Conservation (phyloP, 495 filamentous ascomycete species). For the Penicillium atrosanguineum region DNA sequence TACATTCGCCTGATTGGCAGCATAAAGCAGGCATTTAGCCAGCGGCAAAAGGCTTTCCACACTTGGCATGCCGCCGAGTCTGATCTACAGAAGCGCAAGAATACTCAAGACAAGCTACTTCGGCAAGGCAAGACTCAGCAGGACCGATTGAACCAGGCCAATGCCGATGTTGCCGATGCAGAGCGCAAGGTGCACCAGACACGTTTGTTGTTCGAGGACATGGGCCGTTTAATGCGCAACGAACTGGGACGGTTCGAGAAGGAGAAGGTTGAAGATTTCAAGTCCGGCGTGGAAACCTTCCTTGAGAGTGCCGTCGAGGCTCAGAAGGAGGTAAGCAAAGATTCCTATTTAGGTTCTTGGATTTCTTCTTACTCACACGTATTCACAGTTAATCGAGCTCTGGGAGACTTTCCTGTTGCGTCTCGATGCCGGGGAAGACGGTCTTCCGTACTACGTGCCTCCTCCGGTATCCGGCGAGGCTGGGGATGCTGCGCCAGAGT, state of each 20-base stretch:
- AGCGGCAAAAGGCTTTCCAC: slow-evolving; percentile 93
- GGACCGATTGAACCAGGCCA: slow-evolving; percentile 86
- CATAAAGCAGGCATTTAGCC: slow-evolving; percentile 85
- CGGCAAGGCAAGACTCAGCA: slow-evolving; percentile 92
- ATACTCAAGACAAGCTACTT: slow-evolving; percentile 85
- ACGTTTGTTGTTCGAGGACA: slow-evolving; percentile 89
- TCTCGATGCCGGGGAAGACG: slow-evolving; percentile 89
- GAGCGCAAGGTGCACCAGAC: slow-evolving; percentile 92
- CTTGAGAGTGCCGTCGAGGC: slow-evolving; percentile 94
- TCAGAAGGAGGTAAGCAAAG: slow-evolving; percentile 86
- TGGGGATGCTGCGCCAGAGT: slow-evolving; percentile 18
- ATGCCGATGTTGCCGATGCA: slow-evolving; percentile 88
- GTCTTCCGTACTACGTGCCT: slow-evolving; percentile 70
- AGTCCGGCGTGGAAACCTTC: slow-evolving; percentile 95
- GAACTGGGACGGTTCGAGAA: slow-evolving; percentile 93
- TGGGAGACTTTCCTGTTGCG: slow-evolving; percentile 98
- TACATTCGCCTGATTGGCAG: slow-evolving; percentile 94
- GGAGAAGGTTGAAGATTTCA: slow-evolving; percentile 99
- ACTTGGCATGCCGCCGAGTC: slow-evolving; percentile 87
- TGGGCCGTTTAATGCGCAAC: slow-evolving; percentile 86
- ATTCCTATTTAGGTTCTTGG: background rate
- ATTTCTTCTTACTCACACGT: slow-evolving; percentile 18
- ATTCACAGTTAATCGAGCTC: slow-evolving; percentile 82
- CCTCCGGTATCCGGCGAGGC: slow-evolving; percentile 28
- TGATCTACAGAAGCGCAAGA: slow-evolving; percentile 81